These are phyloP conservation scores for Asterophora parasitica DNA, from an alignment of 768 basidiomycete genomes.

Conservation along the genomic window DNA sequence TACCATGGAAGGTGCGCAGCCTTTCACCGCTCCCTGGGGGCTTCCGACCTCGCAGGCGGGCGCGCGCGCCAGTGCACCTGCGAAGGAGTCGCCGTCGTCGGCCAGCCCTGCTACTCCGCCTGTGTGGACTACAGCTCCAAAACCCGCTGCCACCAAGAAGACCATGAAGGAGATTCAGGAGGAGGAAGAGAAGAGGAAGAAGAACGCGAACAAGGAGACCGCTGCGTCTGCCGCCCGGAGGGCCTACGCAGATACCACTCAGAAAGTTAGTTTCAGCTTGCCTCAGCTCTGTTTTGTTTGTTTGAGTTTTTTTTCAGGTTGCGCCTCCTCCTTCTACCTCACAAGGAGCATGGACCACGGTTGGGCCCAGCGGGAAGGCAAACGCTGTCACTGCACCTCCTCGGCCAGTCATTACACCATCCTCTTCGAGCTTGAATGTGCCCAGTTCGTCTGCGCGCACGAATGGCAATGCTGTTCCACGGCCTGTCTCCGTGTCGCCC, in stretches of 20 bases:
- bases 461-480: slow-evolving; percentile 34
- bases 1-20: slow-evolving; percentile 50
- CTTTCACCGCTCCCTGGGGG: slow-evolving; percentile 78
- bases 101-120: slow-evolving; percentile 37
- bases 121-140: slow-evolving; percentile 72
- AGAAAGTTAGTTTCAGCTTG: slow-evolving; percentile 46
- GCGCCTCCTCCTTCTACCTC: slow-evolving; percentile 18
- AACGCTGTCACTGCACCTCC: slow-evolving; percentile 28
- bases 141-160: slow-evolving; percentile 64
- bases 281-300: slow-evolving; percentile 3
- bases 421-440: slow-evolving; percentile 24
- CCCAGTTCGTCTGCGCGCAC: slow-evolving; percentile 30
- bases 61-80: slow-evolving; percentile 31
- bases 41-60: slow-evolving; percentile 81
- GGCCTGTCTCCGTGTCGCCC: slow-evolving; percentile 32
- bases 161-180: slow-evolving; percentile 99
- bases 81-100: slow-evolving; percentile 37
- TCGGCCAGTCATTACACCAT: slow-evolving; percentile 25
- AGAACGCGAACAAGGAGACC: slow-evolving; percentile 55
- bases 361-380: slow-evolving; percentile 73
- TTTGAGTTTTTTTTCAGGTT: slow-evolving; percentile 18
- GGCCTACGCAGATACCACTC: slow-evolving; percentile 75
- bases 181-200: slow-evolving; percentile 89
- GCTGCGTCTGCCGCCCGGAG: slow-evolving; percentile 55
- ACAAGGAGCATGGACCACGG: slow-evolving; percentile 74